These are phyloP conservation scores for Botrytis galanthina DNA, from an alignment of 2,329 filamentous ascomycete species.

Conservation along the genomic window DNA sequence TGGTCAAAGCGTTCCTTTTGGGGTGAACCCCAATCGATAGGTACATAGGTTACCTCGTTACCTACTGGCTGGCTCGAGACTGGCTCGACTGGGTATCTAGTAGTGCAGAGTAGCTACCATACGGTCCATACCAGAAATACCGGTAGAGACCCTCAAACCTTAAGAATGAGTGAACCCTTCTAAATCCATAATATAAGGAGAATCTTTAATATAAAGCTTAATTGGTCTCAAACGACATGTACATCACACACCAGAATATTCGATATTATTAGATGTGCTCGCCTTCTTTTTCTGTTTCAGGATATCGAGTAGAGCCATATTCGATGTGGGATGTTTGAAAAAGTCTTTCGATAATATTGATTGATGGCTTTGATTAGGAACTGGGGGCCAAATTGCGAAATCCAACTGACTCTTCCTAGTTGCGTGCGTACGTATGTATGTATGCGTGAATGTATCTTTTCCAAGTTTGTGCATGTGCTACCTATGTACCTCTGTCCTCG, in stretches of 20 bases:
- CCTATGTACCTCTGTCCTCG: too few species aligned
- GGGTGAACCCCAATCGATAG: neutral
- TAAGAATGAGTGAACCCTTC: neutral
- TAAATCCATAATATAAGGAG: neutral
- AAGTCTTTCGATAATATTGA: neutral
- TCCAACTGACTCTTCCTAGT: neutral
- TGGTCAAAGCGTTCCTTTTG: neutral
- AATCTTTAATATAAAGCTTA: neutral
- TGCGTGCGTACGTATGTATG: neutral
- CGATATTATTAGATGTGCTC: neutral
- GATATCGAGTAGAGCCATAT: neutral
- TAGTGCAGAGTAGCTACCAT: too few species aligned
- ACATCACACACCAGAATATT: neutral
- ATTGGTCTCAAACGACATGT: neutral
- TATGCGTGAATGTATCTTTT: neutral
- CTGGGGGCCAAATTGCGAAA: neutral
- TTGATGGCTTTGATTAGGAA: neutral
- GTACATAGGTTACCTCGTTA: too few species aligned
- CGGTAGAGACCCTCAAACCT: neutral
- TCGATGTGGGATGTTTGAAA: neutral
- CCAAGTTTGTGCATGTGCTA: neutral
- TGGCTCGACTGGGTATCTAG: too few species aligned
- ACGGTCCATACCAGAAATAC: neutral
- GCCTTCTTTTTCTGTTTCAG: neutral
- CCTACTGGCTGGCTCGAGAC: too few species aligned